Evolutionary conservation across 2,329 filamentous ascomycete species (phyloP).

Genomic region (Sclerotinia spermophila): DNA sequence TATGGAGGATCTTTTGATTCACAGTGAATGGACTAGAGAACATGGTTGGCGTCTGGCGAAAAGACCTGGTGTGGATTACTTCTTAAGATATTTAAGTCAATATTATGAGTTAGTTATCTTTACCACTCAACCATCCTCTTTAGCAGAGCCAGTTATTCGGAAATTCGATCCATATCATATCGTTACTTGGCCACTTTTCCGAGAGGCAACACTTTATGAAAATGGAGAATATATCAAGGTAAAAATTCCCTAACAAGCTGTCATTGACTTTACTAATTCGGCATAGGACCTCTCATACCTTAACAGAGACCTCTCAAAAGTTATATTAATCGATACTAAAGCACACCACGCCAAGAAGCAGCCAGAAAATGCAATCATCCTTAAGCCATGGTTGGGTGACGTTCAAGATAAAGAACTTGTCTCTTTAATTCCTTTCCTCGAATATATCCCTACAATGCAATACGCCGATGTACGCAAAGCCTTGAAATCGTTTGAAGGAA

Average conservation of each 20-base stretch:
- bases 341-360: constrained; percentile 78
- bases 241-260: constrained; percentile 30
- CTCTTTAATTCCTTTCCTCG: constrained; percentile 88
- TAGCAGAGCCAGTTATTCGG: constrained; percentile 81
- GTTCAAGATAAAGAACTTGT: constrained; percentile 82
- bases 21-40: constrained; percentile 91
- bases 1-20: constrained; percentile 88
- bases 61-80: constrained; percentile 93
- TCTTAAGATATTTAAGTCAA: constrained; percentile 91
- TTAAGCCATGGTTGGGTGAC: constrained; percentile 87
- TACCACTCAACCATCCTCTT: constrained; percentile 79
- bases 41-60: constrained; percentile 96
- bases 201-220: constrained; percentile 96
- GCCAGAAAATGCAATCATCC: constrained; percentile 92
- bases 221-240: constrained; percentile 96
- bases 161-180: constrained; percentile 95
- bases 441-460: constrained; percentile 94
- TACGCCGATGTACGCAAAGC: constrained; percentile 82
- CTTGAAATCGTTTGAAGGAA: constrained; percentile 83
- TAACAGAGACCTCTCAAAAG: constrained; percentile 92
- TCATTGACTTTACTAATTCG: constrained; percentile 28
- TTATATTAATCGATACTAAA: constrained; percentile 90
- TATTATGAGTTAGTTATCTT: constrained; percentile 98
- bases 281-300: constrained; percentile 89
- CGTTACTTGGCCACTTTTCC: constrained; percentile 90